A percentile compares a stretch with the other conserved stretches of the same genome.
These are phyloP conservation scores for Durio zibethinus DNA, from an alignment of 345 rosid genomes.

Conservation along the genomic window DNA sequence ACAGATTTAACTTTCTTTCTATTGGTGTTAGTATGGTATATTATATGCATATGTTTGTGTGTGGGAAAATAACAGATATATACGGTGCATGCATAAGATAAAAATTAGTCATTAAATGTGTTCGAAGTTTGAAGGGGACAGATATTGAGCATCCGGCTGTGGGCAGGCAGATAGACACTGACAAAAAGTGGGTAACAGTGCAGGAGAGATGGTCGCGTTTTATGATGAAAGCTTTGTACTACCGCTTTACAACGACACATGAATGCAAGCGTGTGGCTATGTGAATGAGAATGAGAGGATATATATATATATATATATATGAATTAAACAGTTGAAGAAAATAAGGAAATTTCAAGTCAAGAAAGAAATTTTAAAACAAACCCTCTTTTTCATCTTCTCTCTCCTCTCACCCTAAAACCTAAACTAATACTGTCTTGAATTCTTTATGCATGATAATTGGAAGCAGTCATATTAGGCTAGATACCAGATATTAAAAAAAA, in stretches of 20 bases:
- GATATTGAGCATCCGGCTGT: background rate
- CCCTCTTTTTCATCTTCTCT: background rate
- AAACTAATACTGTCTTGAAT: background rate
- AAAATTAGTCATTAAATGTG: background rate
- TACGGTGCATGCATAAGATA: background rate
- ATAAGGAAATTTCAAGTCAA: slow-evolving; percentile 25
- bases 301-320: no score
- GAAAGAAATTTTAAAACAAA: background rate
- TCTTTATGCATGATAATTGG: background rate
- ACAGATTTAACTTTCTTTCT: background rate
- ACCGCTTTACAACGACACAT: slow-evolving; percentile 22
- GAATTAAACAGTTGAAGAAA: slow-evolving; percentile 31
- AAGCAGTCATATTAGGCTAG: background rate
- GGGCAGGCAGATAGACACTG: slow-evolving; percentile 14
- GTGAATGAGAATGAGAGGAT: background rate
- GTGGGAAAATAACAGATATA: background rate
- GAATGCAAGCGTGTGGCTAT: slow-evolving; percentile 27
- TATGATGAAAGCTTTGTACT: slow-evolving; percentile 31
- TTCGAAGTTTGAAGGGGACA: background rate
- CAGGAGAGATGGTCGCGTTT: slow-evolving; percentile 20
- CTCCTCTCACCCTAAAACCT: background rate
- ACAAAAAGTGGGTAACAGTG: slow-evolving; percentile 36
- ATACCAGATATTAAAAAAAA: background rate
- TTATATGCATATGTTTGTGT: background rate
- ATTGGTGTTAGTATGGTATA: background rate